These are phyloP conservation scores for Pontederia crassipes DNA, from an alignment of 176 grass and related monocot genomes.

Conservation along the genomic window DNA sequence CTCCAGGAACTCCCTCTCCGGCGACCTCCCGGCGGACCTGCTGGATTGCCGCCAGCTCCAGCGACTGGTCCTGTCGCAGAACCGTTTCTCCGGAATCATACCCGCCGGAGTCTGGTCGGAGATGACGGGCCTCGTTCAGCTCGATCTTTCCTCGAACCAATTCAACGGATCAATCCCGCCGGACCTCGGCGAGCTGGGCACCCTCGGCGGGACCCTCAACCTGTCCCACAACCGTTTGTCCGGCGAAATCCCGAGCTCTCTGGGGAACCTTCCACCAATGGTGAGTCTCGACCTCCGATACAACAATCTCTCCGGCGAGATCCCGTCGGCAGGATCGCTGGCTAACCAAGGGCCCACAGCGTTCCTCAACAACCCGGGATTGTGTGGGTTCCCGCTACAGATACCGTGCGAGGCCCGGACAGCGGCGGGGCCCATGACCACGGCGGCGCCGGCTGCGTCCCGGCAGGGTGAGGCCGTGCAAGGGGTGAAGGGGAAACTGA, in stretches of 20 bases:
- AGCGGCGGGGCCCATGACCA: slow-evolving; percentile 13
- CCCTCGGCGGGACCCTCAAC: slow-evolving; percentile 59
- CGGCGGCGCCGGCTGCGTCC: slow-evolving; percentile 1
- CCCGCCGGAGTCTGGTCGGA: slow-evolving; percentile 30
- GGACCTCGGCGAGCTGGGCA: slow-evolving; percentile 38
- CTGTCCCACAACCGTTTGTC: slow-evolving; percentile 59
- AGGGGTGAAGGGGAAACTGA: slow-evolving; percentile 24
- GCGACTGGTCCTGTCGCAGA: slow-evolving; percentile 33
- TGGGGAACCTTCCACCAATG: slow-evolving; percentile 43
- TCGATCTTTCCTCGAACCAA: slow-evolving; percentile 58
- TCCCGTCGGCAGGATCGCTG: slow-evolving; percentile 59
- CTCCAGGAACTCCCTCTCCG: slow-evolving; percentile 41
- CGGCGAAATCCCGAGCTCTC: slow-evolving; percentile 36
- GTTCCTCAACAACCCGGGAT: slow-evolving; percentile 57
- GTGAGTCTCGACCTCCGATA: slow-evolving; percentile 68
- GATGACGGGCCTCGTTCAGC: slow-evolving; percentile 50
- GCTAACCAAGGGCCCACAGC: slow-evolving; percentile 72
- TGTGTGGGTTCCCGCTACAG: slow-evolving; percentile 81
- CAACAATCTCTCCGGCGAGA: slow-evolving; percentile 61
- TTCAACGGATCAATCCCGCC: slow-evolving; percentile 41
- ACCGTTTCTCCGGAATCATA: slow-evolving; percentile 29
- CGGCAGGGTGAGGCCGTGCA: slow-evolving; percentile 29
- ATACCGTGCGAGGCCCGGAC: slow-evolving; percentile 43
- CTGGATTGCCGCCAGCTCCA: slow-evolving; percentile 38
- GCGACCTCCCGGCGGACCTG: slow-evolving; percentile 33